phyloP scores from a whole-genome alignment of 1,284 basidiomycete genomes.

The Ustilago shanxiensis region DNA sequence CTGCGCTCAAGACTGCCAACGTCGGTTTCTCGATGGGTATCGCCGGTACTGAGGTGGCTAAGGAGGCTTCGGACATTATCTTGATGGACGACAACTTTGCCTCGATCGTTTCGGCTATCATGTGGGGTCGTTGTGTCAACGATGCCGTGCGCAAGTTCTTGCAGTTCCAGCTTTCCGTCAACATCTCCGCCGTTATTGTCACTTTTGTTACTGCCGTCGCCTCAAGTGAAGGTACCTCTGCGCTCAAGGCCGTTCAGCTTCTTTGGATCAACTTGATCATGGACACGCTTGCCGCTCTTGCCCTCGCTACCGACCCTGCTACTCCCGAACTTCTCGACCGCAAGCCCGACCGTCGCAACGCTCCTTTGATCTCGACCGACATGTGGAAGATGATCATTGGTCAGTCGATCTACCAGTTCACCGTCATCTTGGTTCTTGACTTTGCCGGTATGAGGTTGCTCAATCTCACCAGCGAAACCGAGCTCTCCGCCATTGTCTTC shows the following conservation, averaged over 20 bases:
- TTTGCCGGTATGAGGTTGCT: slow-evolving; percentile 84
- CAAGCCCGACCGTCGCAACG: slow-evolving; percentile 87
- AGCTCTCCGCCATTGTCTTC: slow-evolving; percentile 90
- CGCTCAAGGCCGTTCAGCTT: slow-evolving; percentile 91
- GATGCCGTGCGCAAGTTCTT: slow-evolving; percentile 97
- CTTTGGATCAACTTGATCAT: slow-evolving; percentile 95
- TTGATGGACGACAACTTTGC: slow-evolving; percentile 94
- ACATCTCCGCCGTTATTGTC: slow-evolving; percentile 93
- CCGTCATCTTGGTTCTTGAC: slow-evolving; percentile 87
- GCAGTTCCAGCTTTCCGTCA: slow-evolving; percentile 97
- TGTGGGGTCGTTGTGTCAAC: slow-evolving; percentile 99
- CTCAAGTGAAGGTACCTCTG: slow-evolving; percentile 81
- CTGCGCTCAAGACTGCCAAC: slow-evolving; percentile 85
- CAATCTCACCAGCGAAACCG: slow-evolving; percentile 55
- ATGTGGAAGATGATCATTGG: slow-evolving; percentile 87
- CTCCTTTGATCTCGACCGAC: slow-evolving; percentile 88
- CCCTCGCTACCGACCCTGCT: slow-evolving; percentile 95
- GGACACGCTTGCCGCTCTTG: slow-evolving; percentile 97
- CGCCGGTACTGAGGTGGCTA: slow-evolving; percentile 97
- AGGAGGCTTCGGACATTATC: slow-evolving; percentile 98
- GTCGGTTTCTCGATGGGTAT: slow-evolving; percentile 83
- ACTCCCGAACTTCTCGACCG: slow-evolving; percentile 83
- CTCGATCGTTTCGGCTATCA: slow-evolving; percentile 95
- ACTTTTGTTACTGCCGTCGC: slow-evolving; percentile 92
- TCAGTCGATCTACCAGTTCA: slow-evolving; percentile 89